These are phyloP conservation scores for Spinellus fusiger DNA, from an alignment of 192 early-diverging fungal genomes.

Conservation along the genomic window DNA sequence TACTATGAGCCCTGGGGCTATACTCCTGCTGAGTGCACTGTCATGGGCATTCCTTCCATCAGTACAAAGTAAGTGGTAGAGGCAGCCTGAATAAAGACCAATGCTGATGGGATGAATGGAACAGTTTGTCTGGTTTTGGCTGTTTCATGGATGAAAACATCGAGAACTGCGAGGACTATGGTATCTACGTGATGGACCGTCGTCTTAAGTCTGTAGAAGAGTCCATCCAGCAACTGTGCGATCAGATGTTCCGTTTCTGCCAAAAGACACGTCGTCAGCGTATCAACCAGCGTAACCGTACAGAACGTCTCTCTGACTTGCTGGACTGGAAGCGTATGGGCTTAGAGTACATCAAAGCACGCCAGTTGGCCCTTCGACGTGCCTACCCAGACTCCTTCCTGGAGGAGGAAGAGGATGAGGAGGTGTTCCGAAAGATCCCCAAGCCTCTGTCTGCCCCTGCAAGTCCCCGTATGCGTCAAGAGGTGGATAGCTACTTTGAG, in stretches of 20 bases:
- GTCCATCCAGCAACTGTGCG: slow-evolving; percentile 80
- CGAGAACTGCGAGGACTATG: slow-evolving; percentile 88
- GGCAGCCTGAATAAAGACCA: no score
- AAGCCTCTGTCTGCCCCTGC: slow-evolving; percentile 85
- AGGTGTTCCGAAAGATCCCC: slow-evolving; percentile 69
- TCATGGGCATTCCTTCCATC: slow-evolving; percentile 96
- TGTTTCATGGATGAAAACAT: slow-evolving; percentile 98
- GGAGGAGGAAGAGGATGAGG: slow-evolving; percentile 52
- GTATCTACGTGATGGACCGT: slow-evolving; percentile 96
- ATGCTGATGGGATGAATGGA: no score
- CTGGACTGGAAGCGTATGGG: slow-evolving; percentile 99
- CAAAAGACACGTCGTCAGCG: slow-evolving; percentile 94
- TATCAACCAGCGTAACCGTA: slow-evolving; percentile 97
- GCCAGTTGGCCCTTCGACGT: slow-evolving; percentile 88
- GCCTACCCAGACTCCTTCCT: slow-evolving; percentile 85
- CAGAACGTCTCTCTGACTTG: slow-evolving; percentile 89
- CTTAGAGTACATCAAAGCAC: slow-evolving; percentile 93
- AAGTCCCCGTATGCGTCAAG: slow-evolving; percentile 54
- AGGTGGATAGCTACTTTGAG: slow-evolving; percentile 7
- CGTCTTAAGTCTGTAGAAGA: slow-evolving; percentile 88
- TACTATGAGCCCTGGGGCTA: slow-evolving; percentile 99
- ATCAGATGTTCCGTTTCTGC: slow-evolving; percentile 89
- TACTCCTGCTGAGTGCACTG: slow-evolving; percentile 97
- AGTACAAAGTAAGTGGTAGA: slow-evolving; percentile 64
- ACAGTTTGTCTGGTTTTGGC: slow-evolving; percentile 83